These are phyloP conservation scores for Phialophora chinensis DNA, from an alignment of 2,329 filamentous ascomycete species.

Conservation along the genomic window DNA sequence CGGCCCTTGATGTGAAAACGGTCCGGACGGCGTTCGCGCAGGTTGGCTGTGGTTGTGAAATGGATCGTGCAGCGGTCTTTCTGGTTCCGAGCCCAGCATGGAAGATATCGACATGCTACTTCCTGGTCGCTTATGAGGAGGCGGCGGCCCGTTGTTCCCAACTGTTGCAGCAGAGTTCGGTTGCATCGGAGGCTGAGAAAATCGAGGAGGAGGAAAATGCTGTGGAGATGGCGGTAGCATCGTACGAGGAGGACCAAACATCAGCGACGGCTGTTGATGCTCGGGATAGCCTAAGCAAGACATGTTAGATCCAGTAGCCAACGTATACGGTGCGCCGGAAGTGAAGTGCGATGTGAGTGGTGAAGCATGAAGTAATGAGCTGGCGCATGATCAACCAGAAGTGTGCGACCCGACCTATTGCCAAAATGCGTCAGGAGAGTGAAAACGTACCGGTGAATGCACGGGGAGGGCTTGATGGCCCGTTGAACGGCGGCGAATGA, in stretches of 20 bases:
- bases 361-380: slow-evolving; percentile 7
- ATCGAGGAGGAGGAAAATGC: slow-evolving; percentile 33
- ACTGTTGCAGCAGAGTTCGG: slow-evolving; percentile 23
- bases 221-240: slow-evolving; percentile 38
- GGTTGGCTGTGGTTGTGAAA: slow-evolving; percentile 43
- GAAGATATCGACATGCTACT: slow-evolving; percentile 78
- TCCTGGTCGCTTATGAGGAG: slow-evolving; percentile 52
- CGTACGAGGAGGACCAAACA: slow-evolving; percentile 35
- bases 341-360: slow-evolving; percentile 17
- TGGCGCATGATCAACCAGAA: slow-evolving; percentile 16
- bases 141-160: slow-evolving; percentile 24
- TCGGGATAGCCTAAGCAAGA: slow-evolving; percentile 35
- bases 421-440: slow-evolving; percentile 8
- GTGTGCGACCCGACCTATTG: background rate
- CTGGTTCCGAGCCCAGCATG: slow-evolving; percentile 65
- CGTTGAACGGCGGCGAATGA: slow-evolving; percentile 37
- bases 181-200: slow-evolving; percentile 31
- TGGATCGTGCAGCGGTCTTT: slow-evolving; percentile 54
- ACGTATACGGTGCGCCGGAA: slow-evolving; percentile 1
- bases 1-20: slow-evolving; percentile 44
- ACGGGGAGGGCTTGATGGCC: slow-evolving; percentile 36
- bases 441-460: slow-evolving; percentile 34
- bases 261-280: slow-evolving; percentile 29
- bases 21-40: slow-evolving; percentile 45
- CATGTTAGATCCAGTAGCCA: slow-evolving; percentile 16